Base-by-base conservation (phyloP, 1,139 yeast species). In the Suhomyces bokatorum region DNA sequence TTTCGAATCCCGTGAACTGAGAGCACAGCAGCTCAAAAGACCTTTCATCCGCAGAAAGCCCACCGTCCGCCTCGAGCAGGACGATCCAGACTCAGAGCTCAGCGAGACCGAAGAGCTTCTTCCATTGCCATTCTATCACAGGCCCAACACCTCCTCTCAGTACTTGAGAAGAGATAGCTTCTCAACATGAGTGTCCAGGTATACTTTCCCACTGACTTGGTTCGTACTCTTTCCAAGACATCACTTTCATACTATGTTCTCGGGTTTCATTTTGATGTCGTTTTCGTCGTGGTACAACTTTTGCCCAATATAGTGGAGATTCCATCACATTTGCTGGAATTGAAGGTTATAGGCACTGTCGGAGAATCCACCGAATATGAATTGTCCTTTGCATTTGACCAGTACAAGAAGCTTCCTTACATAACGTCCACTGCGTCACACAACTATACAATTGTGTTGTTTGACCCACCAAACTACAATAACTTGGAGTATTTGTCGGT, bases 401-500 rank as follows among this genome's bases (percentile, higher is more conserved):
- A 17, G n/a, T 15, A 27, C 11, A 15, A 37, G 2, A 39, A 33
- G 16, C 29, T 46, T 15, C 54, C 49, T 3, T 39, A 27, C 32
- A 34, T 41, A 6, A 37, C 22, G 11, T 36, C 17, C 13, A 17
- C 22, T 20, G 10, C 29, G 6, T 16, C 37, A 16, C 28, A 38
- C 28, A 31, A 34, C 16, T 58, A 66, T 37, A 72, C 72, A 26
- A 58, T 88, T 1, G 70, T 91, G 2, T 55, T 78, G 14, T 91
- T 83, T 61, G 79, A 80, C 29, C 87, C 95, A 1, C 98, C 98
- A 0, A 77, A 80, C 41, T 81, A 87, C 22, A 73, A 73, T 35
- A 77, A 80, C 49, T 77, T 93, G 74, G 97, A 91, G 56, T 89
- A 87, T 61, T 86, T 83, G 54, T 84, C 97, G 0, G 65, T 87